Conservation (phyloP, 1,284 basidiomycete species). For the Apiotrichum akiyoshidainum region DNA sequence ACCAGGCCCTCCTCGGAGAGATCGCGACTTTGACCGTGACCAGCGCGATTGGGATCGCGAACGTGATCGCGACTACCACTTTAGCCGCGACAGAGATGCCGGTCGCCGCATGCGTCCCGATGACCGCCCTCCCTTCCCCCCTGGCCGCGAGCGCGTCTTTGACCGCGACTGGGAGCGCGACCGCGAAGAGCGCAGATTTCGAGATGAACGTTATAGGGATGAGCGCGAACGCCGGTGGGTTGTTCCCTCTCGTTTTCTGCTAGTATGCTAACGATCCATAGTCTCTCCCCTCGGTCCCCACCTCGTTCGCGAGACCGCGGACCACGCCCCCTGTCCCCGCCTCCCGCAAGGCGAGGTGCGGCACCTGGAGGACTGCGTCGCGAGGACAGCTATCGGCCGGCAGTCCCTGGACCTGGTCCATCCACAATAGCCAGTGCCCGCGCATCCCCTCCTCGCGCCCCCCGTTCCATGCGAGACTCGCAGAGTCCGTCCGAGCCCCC, state of each 20-base stretch:
- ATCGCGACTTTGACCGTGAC: slow-evolving; percentile 9
- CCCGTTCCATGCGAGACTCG: slow-evolving; percentile 30
- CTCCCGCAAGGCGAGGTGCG: background rate
- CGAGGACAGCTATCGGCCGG: slow-evolving; percentile 8
- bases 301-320: slow-evolving; percentile 6
- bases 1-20: slow-evolving; percentile 12
- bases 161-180: slow-evolving; percentile 19
- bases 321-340: slow-evolving; percentile 10
- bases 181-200: slow-evolving; percentile 13
- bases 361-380: slow-evolving; percentile 2
- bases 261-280: background rate
- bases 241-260: background rate
- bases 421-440: slow-evolving; percentile 15
- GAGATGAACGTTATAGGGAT: slow-evolving; percentile 15
- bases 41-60: slow-evolving; percentile 11
- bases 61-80: slow-evolving; percentile 9
- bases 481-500: slow-evolving; percentile 26
- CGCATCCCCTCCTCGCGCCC: slow-evolving; percentile 22
- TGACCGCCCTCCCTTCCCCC: slow-evolving; percentile 6
- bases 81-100: slow-evolving; percentile 6
- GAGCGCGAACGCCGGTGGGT: slow-evolving; percentile 5
- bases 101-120: background rate
- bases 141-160: slow-evolving; percentile 1
- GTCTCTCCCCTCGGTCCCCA: slow-evolving; percentile 7
- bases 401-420: slow-evolving; percentile 16